Base-by-base conservation (phyloP, 495 filamentous ascomycete genomes). In the Penicillium nucicola region DNA sequence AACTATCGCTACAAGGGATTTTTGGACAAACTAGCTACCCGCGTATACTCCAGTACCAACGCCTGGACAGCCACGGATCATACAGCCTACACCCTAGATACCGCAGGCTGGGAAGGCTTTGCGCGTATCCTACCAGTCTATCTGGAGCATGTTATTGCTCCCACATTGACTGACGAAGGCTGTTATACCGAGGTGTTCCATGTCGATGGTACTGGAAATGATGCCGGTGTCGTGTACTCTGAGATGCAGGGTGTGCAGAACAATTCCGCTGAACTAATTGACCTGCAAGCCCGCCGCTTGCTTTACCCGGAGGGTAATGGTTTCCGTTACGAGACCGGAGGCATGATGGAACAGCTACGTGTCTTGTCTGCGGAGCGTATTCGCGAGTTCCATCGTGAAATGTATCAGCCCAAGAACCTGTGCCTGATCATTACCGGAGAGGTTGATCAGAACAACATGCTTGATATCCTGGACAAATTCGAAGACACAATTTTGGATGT, bases 231-330 rank as follows among this genome's bases (percentile, higher is more conserved):
- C 4, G 93, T 97, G 15, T 99, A 97, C 71, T 97, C 95, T 1
- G 93, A 99, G 69, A 97, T 99, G 93, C 93, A 99, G 65, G 95
- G 83, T 10, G 83, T 93, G 1, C 87, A 99, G 65, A 96, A 96
- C 62, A 86, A 78, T 14, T 80, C 84, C 50, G 70, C 72, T 12
- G 88, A 95, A 64, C 82, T 97, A 30, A 96, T 97, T 79, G 87
- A 92, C 47, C 77, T 95, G 44, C 76, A 78, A 51, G 84, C 87
- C 20, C 82, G 85, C 15, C 83, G 87, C 4, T 71, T 92, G 46
- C 76, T 95, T 18, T 99, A 97, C 60, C 93, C 92, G 1, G 83
- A 92, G 54, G 88, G 86, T 28, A 78, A 92, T 39, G 93, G 95
- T 4, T 99, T 96, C 66, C 81, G 93, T 49, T 97, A 95, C 62